A percentile compares a stretch with the other conserved stretches of the same genome.
Conservation (phyloP, 2,329 filamentous ascomycete species). For the Diaporthe ilicicola region DNA sequence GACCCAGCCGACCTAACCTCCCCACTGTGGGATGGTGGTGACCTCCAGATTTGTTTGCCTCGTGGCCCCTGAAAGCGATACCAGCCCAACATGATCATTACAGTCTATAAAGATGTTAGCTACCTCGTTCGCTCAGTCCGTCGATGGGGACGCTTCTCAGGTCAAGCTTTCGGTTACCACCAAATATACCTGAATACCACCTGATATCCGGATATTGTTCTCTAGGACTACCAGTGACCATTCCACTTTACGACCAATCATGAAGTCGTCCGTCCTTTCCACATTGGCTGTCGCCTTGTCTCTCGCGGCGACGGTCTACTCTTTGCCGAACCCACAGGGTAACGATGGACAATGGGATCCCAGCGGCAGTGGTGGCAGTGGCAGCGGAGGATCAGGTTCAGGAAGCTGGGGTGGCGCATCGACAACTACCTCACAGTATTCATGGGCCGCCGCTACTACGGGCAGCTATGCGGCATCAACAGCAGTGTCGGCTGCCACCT, state of each 20-base stretch:
- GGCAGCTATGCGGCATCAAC: conserved; percentile 21
- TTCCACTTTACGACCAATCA: neutral
- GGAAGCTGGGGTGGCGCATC: conserved; percentile 1
- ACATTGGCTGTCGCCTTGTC: conserved; percentile 22
- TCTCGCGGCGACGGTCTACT: conserved; percentile 29
- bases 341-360: conserved; percentile 12
- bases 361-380: neutral
- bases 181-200: neutral
- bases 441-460: conserved; percentile 17
- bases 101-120: conserved; percentile 27
- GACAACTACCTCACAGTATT: conserved; percentile 5
- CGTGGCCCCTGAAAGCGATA: neutral
- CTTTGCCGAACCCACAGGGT: conserved; percentile 24
- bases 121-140: conserved; percentile 3
- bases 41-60: conserved; percentile 13
- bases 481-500: conserved; percentile 23
- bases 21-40: conserved; percentile 25
- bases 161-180: neutral
- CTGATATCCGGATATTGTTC: neutral
- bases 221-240: neutral
- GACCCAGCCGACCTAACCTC: conserved; percentile 23
- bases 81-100: neutral
- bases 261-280: conserved; percentile 27
- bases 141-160: neutral
- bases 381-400: neutral